Percentiles rank a stretch among this genome's conserved stretches.
Conservation (phyloP, 495 filamentous ascomycete species). For the Hyphodiscus hymeniophilus region DNA sequence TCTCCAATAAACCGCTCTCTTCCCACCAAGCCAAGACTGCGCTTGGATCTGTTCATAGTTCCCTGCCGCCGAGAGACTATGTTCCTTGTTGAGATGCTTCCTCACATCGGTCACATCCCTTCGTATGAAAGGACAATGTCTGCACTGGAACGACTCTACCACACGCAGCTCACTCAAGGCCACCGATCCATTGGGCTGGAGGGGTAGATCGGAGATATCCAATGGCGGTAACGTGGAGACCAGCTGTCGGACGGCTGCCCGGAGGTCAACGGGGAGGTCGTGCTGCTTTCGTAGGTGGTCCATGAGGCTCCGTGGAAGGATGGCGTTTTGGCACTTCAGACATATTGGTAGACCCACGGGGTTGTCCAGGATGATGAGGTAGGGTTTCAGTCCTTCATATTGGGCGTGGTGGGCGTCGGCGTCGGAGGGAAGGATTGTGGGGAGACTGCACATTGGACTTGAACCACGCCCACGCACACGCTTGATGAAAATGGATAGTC, state of each 20-base stretch:
- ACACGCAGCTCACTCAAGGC: not conserved
- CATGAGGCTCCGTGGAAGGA: conserved; percentile 1
- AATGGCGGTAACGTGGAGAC: not conserved
- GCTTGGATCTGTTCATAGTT: conserved; percentile 3
- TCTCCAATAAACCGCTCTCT: conserved; percentile 6
- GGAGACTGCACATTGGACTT: too few relatives aligned
- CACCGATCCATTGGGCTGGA: not conserved
- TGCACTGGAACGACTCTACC: conserved; percentile 6
- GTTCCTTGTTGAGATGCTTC: conserved; percentile 6
- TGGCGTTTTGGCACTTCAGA: not conserved
- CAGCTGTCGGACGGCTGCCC: not conserved
- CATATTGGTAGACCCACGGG: conserved; percentile 1
- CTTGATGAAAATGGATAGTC: too few relatives aligned
- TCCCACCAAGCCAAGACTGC: conserved; percentile 7
- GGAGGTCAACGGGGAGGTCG: not conserved
- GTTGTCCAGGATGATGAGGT: not conserved
- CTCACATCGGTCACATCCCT: conserved; percentile 7
- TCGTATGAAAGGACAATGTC: conserved; percentile 3
- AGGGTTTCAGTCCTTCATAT: conserved; percentile 1
- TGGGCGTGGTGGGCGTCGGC: not conserved
- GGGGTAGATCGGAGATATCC: not conserved
- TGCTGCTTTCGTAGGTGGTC: conserved; percentile 12
- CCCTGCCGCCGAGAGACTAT: not conserved
- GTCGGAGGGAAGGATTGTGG: too few relatives aligned
- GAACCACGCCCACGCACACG: too few relatives aligned